Percentiles rank a stretch among this genome's conserved stretches.
Evolutionary conservation across 164 flowering plant species (phyloP).

Genomic region (Dillenia suffruticosa): DNA sequence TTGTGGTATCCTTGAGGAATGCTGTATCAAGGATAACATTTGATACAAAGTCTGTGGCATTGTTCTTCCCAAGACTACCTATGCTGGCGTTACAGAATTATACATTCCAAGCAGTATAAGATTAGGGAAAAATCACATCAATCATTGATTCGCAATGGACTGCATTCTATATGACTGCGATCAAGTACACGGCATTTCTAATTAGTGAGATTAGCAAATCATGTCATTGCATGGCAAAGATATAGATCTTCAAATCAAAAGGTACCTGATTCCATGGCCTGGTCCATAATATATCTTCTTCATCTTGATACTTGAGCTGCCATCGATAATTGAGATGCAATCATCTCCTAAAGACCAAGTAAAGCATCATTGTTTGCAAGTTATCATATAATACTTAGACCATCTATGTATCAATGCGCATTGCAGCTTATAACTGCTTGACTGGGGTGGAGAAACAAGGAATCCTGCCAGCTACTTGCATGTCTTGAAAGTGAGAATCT

Average conservation of each 20-base stretch:
- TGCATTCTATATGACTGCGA: too few relatives aligned
- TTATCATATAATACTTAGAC: too few relatives aligned
- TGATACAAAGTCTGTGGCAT: conserved; percentile 62
- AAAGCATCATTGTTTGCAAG: background rate
- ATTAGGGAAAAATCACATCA: background rate
- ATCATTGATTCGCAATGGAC: too few relatives aligned
- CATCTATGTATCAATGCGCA: too few relatives aligned
- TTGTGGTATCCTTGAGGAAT: conserved; percentile 55
- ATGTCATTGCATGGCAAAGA: too few relatives aligned
- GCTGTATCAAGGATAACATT: conserved; percentile 73
- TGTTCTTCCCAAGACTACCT: conserved; percentile 96
- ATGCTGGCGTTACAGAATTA: conserved; percentile 48
- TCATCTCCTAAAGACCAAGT: conserved; percentile 57
- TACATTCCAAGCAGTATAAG: background rate
- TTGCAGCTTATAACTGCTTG: too few relatives aligned
- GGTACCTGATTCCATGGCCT: conserved; percentile 92
- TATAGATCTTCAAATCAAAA: too few relatives aligned
- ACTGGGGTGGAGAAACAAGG: too few relatives aligned
- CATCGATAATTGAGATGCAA: conserved; percentile 87
- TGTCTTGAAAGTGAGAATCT: too few relatives aligned
- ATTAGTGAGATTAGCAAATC: too few relatives aligned
- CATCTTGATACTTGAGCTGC: conserved; percentile 74
- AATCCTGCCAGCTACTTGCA: too few relatives aligned
- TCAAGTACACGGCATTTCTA: too few relatives aligned
- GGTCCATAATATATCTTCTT: conserved; percentile 80